Conservation (phyloP, 2,329 filamentous ascomycete genomes). For the Xylaria arbuscula region DNA sequence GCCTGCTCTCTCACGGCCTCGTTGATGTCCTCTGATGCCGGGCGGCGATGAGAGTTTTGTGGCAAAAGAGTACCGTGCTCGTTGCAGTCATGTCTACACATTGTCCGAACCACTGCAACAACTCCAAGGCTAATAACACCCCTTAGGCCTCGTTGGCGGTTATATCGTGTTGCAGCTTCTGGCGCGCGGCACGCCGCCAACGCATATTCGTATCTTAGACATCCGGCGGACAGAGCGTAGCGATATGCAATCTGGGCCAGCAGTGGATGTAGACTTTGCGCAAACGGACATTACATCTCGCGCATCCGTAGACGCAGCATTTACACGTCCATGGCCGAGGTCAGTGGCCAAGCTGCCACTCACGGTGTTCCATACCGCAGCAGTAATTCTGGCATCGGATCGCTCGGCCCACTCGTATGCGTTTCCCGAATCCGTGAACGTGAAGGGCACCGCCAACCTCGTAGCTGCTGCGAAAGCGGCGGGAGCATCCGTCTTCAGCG, state of each 20-base stretch:
- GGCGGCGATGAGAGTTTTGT: not conserved
- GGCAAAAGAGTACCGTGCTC: not conserved
- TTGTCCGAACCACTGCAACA: not conserved
- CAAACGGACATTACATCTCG: conserved; percentile 63
- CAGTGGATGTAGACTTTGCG: conserved; percentile 55
- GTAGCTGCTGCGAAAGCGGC: conserved; percentile 58
- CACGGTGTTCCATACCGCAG: conserved; percentile 69
- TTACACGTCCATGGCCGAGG: conserved; percentile 59
- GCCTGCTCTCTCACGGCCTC: not conserved
- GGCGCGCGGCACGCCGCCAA: conserved; percentile 61
- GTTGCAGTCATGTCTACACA: not conserved
- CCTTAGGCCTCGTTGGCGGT: conserved; percentile 64
- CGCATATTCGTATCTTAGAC: conserved; percentile 66
- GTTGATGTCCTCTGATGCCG: conserved; percentile 3
- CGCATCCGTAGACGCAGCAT: conserved; percentile 57
- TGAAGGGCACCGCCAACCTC: conserved; percentile 61
- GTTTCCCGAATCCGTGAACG: conserved; percentile 61
- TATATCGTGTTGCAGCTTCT: conserved; percentile 66
- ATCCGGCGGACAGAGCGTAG: conserved; percentile 57
- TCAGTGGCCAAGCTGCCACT: conserved; percentile 56
- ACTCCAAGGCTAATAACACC: conserved; percentile 1
- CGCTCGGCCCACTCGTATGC: conserved; percentile 58
- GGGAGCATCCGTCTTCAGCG: conserved; percentile 62
- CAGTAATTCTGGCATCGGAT: conserved; percentile 63
- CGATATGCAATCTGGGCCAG: conserved; percentile 54